Conservation (phyloP, 106 monocot genomes). For the Phalaenopsis aphrodite region DNA sequence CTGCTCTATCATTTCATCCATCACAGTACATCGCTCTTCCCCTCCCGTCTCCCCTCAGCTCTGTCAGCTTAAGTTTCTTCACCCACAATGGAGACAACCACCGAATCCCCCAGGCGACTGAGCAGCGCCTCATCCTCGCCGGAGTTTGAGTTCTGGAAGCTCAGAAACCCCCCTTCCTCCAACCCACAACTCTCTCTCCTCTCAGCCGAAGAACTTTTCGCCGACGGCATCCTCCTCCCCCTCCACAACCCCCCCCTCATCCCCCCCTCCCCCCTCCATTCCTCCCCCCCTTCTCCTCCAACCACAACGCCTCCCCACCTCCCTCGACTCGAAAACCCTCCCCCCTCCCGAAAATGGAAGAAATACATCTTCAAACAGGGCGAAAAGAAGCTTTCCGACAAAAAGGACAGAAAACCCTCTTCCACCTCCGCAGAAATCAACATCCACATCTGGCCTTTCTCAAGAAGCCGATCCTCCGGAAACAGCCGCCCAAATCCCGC, state of each 20-base stretch:
- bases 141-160: slow-evolving; percentile 64
- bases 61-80: no score
- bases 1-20: background rate
- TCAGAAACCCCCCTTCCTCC: slow-evolving; percentile 14
- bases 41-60: background rate
- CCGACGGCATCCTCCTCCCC: slow-evolving; percentile 28
- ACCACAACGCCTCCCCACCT: background rate
- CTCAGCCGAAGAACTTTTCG: slow-evolving; percentile 63
- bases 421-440: slow-evolving; percentile 15
- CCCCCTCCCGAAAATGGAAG: slow-evolving; percentile 20
- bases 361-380: slow-evolving; percentile 18
- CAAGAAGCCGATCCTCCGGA: slow-evolving; percentile 26
- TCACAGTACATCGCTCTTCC: background rate
- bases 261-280: background rate
- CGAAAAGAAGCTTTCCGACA: slow-evolving; percentile 5
- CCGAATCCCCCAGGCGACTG: background rate
- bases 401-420: slow-evolving; percentile 7
- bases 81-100: background rate
- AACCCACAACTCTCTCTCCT: slow-evolving; percentile 18
- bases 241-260: background rate
- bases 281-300: no score
- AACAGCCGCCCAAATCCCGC: background rate
- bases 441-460: slow-evolving; percentile 37
- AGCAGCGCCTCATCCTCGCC: slow-evolving; percentile 18
- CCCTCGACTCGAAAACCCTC: background rate